Evolutionary conservation across 2,329 filamentous ascomycete species (phyloP), one percentile per base, ranked within the genome.

Genomic region (Botrytis hyacinthi): DNA sequence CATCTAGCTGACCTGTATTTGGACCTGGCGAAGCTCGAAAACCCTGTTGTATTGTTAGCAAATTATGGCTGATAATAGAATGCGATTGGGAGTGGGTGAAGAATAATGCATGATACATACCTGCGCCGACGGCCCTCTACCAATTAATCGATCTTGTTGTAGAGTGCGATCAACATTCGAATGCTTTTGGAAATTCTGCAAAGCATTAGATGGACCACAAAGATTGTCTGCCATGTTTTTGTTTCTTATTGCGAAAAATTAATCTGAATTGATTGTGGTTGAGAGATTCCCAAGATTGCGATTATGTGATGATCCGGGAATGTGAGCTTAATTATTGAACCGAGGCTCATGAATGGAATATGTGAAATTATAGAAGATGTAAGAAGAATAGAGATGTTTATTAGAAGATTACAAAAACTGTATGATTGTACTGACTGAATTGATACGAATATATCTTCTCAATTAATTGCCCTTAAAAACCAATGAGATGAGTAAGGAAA

Each of bases 171-270:
- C 91, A 75, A 88, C 84, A 60, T 88, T 86, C 18, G 87, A 85
- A 82, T 93, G 90, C 81, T 93, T 92, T 81, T 91, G 89, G 81
- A 93, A 90, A 78, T 87, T 91, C 79, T 92, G 89, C 57, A 93
- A 86, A 76, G 91, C 86, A 82, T 92, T 93, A 16, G 91, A 92
- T 22, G 91, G 91, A 73, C 91, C 91, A 81, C 91, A 93, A 71
- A 92, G 84, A 77, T 87, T 86, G 79, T 92, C 90, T 70, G 88
- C 85, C 90, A 92, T 92, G 78, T 32, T 78, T 42, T 14, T 5
- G 12, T 2, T 6, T 54, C 26, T 60, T 59, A 29, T 62, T 35
- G 22, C 26, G 26, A 62, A 62, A 37, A 18, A 29, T n/a, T 14
- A 32, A 16, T 29, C 4, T 37, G 22, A 10, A 35, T 51, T 51